A percentile compares a stretch with the other conserved stretches of the same genome.
Conservation (phyloP, 2,329 filamentous ascomycete species). For the Elsinoe australis region DNA sequence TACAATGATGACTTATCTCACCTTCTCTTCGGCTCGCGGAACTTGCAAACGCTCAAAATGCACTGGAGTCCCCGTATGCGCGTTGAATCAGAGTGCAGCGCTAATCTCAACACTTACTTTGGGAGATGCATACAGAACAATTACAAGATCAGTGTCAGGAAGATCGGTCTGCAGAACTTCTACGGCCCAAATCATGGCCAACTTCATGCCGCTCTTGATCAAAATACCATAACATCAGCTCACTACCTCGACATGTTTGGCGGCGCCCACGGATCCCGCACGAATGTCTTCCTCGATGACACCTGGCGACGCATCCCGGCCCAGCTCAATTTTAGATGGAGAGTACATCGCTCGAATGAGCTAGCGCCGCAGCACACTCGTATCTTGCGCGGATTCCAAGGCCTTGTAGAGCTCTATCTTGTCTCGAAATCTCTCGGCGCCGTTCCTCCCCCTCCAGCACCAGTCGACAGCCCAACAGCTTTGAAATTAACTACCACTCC, state of each 20-base stretch:
- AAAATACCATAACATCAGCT: slow-evolving; percentile 39
- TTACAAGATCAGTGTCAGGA: slow-evolving; percentile 42
- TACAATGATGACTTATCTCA: slow-evolving; percentile 56
- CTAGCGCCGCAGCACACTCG: slow-evolving; percentile 33
- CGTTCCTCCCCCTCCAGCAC: slow-evolving; percentile 27
- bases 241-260: slow-evolving; percentile 49
- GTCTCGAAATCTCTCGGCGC: slow-evolving; percentile 34
- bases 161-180: slow-evolving; percentile 50
- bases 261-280: slow-evolving; percentile 33
- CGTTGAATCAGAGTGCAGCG: slow-evolving; percentile 49
- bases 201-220: slow-evolving; percentile 40
- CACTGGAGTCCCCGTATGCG: slow-evolving; percentile 58
- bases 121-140: slow-evolving; percentile 45
- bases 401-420: slow-evolving; percentile 48
- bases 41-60: slow-evolving; percentile 48
- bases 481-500: background rate
- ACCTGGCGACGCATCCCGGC: slow-evolving; percentile 41
- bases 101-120: slow-evolving; percentile 49
- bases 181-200: slow-evolving; percentile 47
- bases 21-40: slow-evolving; percentile 46
- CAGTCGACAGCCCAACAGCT: slow-evolving; percentile 1
- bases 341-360: slow-evolving; percentile 25
- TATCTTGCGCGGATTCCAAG: slow-evolving; percentile 37
- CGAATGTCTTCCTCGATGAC: slow-evolving; percentile 48
- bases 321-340: slow-evolving; percentile 38